Evolutionary conservation across 2,329 filamentous ascomycete genomes (phyloP).

Genomic region (Amauroascus niger): DNA sequence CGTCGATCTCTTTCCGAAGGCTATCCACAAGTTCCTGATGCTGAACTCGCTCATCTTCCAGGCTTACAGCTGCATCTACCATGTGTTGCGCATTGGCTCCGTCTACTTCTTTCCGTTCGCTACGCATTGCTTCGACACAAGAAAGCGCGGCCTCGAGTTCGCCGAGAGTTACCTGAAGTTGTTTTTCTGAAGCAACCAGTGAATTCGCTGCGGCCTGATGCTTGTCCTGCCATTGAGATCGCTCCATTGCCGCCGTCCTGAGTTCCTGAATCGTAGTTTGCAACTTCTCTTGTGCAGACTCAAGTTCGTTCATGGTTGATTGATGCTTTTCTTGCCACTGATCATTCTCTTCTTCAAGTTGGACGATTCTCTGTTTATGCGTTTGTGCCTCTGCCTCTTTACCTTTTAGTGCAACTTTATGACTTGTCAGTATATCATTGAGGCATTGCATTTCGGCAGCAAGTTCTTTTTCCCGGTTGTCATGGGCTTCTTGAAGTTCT

Average conservation of each 20-base stretch:
- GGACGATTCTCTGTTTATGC: constrained; percentile 48
- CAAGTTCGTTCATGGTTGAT: constrained; percentile 57
- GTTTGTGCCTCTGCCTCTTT: constrained; percentile 28
- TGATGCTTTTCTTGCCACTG: constrained; percentile 67
- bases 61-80: constrained; percentile 35
- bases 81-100: constrained; percentile 27
- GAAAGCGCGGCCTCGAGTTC: constrained; percentile 61
- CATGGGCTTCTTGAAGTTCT: constrained; percentile 61
- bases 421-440: constrained; percentile 44
- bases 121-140: constrained; percentile 41
- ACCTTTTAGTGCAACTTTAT: constrained; percentile 17
- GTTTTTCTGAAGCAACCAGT: constrained; percentile 61
- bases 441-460: constrained; percentile 60
- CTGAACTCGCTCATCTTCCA: constrained; percentile 45
- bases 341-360: constrained; percentile 61
- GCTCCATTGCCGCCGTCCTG: constrained; percentile 50
- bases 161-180: constrained; percentile 60
- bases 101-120: constrained; percentile 31
- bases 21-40: constrained; percentile 52
- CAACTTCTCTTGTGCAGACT: constrained; percentile 61
- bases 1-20: constrained; percentile 65
- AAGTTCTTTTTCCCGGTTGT: constrained; percentile 65
- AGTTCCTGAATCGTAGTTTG: constrained; percentile 62
- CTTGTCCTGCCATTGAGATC: constrained; percentile 58
- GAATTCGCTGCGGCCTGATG: constrained; percentile 61